Base-by-base conservation (phyloP, 139 green algal genomes). In the Eudorina sp. region DNA sequence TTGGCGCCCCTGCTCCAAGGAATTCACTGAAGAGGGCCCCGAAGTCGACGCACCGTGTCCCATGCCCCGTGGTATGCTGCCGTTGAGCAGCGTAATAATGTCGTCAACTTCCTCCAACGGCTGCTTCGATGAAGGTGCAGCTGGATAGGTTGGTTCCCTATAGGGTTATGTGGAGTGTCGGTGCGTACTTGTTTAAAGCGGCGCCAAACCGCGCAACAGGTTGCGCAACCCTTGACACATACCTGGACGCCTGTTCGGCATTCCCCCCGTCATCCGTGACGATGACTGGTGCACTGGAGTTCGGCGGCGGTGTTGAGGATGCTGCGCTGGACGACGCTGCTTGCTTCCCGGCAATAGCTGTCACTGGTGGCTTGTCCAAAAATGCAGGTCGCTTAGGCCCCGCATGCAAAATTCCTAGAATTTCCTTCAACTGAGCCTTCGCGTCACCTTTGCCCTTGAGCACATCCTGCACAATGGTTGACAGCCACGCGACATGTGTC, bases 401-500 rank as follows among this genome's bases (percentile, higher is more conserved):
- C 51, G 85, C 43, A 4, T 90, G 70, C 21, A 90, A 45, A 4
- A 90, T 85, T 9, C 72, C 70, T 25, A 90, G 45, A 9, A 90
- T 90, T 40, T 90, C 85, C 74, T 90, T 90, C 1, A 90, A 55
- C 85, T 90, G 85, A 41, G n/a, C 85, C 27, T 85, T 90, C 36
- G 60, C 51, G 16, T 64, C 58, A 7, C 85, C 85, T 34, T 90
- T 84, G 38, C 83, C 83, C 13, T 45, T 64, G 23, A 90, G 74
- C 6, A 90, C 58, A 58, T 90, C 85, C 85, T 90, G 73, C 34
- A 31, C 43, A 72, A 72, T 19, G 31, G 31, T 68, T 68, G 68
- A 46, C 68, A 76, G 46, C 27, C 62, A 72, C n/a, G n/a, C n/a
- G 48, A 55, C 55, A 66, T 11, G 55, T 11, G 23, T 6, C 55